Evolutionary conservation across 2,329 filamentous ascomycete genomes (phyloP), one percentile per base, ranked within the genome.

Genomic region (Talaromyces sp.): DNA sequence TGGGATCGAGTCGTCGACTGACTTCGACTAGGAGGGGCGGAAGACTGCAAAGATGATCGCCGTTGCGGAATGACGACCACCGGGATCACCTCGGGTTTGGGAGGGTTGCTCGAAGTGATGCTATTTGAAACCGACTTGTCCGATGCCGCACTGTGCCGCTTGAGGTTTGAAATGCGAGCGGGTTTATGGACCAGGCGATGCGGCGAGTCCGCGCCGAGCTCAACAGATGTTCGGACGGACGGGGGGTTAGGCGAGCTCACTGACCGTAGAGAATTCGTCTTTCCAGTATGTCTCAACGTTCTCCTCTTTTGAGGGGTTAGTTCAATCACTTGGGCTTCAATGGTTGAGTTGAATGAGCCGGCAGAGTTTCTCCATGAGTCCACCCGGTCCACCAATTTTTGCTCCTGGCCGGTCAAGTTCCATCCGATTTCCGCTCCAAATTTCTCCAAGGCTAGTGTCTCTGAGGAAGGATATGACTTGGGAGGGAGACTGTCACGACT

Each of bases 321-420:
- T 19, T 82, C 76, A 52, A 85, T 78, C 32, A 86, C 82, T 68
- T 83, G 77, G 13, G 81, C 84, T 72, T 84, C 82, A 17, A 85
- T 75, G 0, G 82, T 84, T 6, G 84, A 85, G 11, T 79, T 77
- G 25, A 78, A 78, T 2, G 84, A 86, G 2, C 79, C 71, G 17
- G 70, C 77, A 15, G 84, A 86, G 22, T 79, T 72, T 51, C 83
- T 78, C 64, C 72, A 73, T 57, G 64, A 65, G 13, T 74, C 72
- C 19, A 71, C 66, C 6, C 66, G 64, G 22, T 70, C 67, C 55
- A 65, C 68, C 22, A 72, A 62, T 42, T 70, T 59, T 59, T 67
- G 56, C 57, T 69, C 58, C 53, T 70, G 64, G 63, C 74, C 66
- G 55, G 73, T 69, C 9, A 75, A 69, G 25, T 80, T 77, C 49